Percentiles rank a stretch among this genome's conserved stretches.
phyloP scores from a whole-genome alignment of 306 rosid genomes.

The Cyamopsis tetragonoloba region DNA sequence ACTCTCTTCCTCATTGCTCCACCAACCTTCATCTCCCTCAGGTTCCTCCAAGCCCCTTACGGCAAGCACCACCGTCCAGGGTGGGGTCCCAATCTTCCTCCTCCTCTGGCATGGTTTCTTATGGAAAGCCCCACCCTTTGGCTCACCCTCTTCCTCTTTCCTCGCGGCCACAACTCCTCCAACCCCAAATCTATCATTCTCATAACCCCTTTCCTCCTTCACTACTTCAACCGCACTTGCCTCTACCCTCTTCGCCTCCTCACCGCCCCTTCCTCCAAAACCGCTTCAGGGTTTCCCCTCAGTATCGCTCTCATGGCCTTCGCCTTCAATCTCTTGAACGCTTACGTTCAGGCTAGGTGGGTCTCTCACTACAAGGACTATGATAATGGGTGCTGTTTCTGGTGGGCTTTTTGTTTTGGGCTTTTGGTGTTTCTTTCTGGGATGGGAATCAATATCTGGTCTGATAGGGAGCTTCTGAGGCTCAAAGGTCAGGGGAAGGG shows the following conservation, averaged over 20 bases:
- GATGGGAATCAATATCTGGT: conserved; percentile 56
- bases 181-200: conserved; percentile 56
- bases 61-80: conserved; percentile 71
- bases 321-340: conserved; percentile 52
- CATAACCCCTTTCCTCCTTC: conserved; percentile 53
- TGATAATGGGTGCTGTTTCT: conserved; percentile 37
- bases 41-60: conserved; percentile 78
- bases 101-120: conserved; percentile 76
- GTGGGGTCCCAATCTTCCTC: conserved; percentile 74
- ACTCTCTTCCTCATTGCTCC: conserved; percentile 53
- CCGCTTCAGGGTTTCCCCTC: conserved; percentile 45
- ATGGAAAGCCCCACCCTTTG: conserved; percentile 87
- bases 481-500: conserved; percentile 63
- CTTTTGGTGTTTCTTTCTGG: conserved; percentile 45
- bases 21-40: conserved; percentile 53
- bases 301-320: conserved; percentile 50
- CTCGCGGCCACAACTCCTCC: conserved; percentile 46
- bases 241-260: conserved; percentile 60
- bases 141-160: conserved; percentile 70
- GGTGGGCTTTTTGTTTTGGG: conserved; percentile 46
- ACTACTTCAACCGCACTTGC: conserved; percentile 68
- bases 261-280: neutral
- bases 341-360: conserved; percentile 60
- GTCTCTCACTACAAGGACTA: conserved; percentile 56
- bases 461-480: conserved; percentile 57